Base-by-base conservation (phyloP, 768 basidiomycete genomes). In the Leucocoprinus birnbaumii region DNA sequence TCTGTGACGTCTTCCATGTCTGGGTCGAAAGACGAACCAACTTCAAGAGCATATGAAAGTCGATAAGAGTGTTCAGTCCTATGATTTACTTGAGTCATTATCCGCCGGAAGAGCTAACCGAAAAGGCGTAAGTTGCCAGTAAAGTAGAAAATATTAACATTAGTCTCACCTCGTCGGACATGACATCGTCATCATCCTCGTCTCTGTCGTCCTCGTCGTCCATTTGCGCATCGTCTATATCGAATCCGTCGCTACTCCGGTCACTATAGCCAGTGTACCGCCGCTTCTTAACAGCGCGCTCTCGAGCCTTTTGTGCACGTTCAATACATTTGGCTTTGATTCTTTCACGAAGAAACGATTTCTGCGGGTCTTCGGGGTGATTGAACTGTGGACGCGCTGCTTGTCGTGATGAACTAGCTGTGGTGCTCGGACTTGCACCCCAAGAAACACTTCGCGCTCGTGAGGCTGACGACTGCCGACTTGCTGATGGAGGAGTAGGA, bases 11-110 rank as follows among this genome's bases (percentile, higher is more conserved):
- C 86, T 31, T 90, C 86, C 62, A 88, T 68, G 64, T 83, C 82
- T 3, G 88, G 88, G 63, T 90, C 88, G 55, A 88, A 81, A 1
- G 88, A 89, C 14, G 86, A 87, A 4, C 88, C 88, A 2, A 90
- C 87, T 55, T 89, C 86, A 16, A 71, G 64, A 24, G 80, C 76
- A 57, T 86, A 90, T 1, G 86, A 89, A 2, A 87, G 64, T 8
- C 80, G 77, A 60, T 85, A 88, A 2, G 74, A 66, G 62, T 88
- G 80, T 2, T 65, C 71, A 16, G 70, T 65, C 61, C 78, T 83
- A 10, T 76, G 71, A 27, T 73, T 76, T 11, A 80, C 69, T 62
- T 79, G 82, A 6, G 74, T 71, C 67, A 90, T 73, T 25, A 90
- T 85, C 47, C 88, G 77, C 38, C 77, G 73, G 62, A 87, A 89